phyloP scores from a whole-genome alignment of 129 eudicot genomes.

The Chrysanthemum makinoi region DNA sequence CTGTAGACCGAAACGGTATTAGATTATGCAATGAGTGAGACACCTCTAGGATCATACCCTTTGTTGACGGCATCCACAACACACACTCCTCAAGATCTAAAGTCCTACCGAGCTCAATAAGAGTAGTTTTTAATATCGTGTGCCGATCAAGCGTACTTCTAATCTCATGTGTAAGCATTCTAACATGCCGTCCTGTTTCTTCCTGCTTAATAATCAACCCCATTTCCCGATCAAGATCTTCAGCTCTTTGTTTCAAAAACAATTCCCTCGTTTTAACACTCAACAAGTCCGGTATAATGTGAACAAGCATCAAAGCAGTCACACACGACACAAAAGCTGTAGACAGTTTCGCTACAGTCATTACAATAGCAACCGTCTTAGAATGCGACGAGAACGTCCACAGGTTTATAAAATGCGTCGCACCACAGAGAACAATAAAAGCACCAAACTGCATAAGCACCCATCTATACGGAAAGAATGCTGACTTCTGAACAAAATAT shows the following conservation, averaged over 20 bases:
- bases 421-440: constrained; percentile 62
- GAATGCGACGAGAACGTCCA: constrained; percentile 58
- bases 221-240: constrained; percentile 67
- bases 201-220: constrained; percentile 58
- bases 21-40: constrained; percentile 50
- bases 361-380: constrained; percentile 56
- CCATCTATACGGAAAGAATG: constrained; percentile 68
- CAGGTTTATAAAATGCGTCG: constrained; percentile 55
- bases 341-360: constrained; percentile 55
- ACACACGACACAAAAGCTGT: constrained; percentile 58
- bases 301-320: constrained; percentile 63
- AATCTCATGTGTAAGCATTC: constrained; percentile 69
- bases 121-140: constrained; percentile 59
- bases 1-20: constrained; percentile 37
- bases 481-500: constrained; percentile 60
- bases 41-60: constrained; percentile 48
- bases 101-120: constrained; percentile 62
- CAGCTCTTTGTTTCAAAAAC: constrained; percentile 48
- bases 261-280: constrained; percentile 59
- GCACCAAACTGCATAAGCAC: constrained; percentile 71
- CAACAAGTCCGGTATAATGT: constrained; percentile 53
- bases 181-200: constrained; percentile 60
- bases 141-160: constrained; percentile 67
- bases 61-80: constrained; percentile 63
- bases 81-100: constrained; percentile 62